Base-by-base conservation (phyloP, 164 flowering plant species). In the Magnolia officinalis region DNA sequence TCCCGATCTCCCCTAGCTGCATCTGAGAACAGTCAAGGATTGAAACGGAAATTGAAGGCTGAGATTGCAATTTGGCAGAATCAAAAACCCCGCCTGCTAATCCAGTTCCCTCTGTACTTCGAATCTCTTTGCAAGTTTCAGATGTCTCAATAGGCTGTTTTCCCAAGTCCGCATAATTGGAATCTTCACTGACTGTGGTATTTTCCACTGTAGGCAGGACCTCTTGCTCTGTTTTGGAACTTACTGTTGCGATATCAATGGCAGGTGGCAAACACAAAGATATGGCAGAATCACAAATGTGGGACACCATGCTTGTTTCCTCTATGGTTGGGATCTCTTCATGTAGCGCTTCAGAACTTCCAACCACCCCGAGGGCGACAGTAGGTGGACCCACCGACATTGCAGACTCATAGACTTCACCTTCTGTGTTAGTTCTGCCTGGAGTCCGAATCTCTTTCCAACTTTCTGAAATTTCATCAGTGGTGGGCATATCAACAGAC, bases 371-470 rank as follows among this genome's bases (percentile, higher is more conserved):
- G 50, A 45, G n/a, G 6, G 63, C 66, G 72, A 67, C 19, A 26
- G 13, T 3, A 29, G 71, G 72, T 6, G 37, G 52, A 16, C 59
- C 59, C 20, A 52, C 63, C 16, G 76, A 61, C 45, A n/a, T 70
- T 72, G 74, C 80, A 74, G 73, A 76, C 64, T 55, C 23, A 72
- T 74, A 72, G 73, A 72, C 64, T 70, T 67, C 76, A 21, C 65
- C 61, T 65, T 3, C 55, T 7, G 18, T n/a, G 20, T 23, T 72
- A 4, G 74, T 72, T 69, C 59, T 77, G 51, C 64, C 79, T 72
- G 71, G 19, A 31, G 61, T 29, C 65, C 1, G 72, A 31, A 69
- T 31, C 18, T 73, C 81, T 70, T 63, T 77, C 59, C 51, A 69
- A 73, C 37, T 67, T 78, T 50, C 74, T 59, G 78, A 71, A 18